phyloP scores from a whole-genome alignment of 179 eudicot species.

The Camellia oleifera region DNA sequence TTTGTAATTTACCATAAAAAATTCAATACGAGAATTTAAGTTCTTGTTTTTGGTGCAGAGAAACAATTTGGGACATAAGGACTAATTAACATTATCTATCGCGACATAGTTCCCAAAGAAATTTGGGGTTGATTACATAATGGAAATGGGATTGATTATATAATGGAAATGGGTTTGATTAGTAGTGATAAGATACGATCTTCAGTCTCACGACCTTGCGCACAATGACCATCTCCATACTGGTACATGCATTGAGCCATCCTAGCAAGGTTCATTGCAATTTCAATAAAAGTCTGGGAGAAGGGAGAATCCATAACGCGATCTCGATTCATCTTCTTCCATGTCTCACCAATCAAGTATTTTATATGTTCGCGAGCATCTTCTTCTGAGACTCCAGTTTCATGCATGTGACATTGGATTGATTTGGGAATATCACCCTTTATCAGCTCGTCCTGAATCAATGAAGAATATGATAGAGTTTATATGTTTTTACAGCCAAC shows the following conservation, averaged over 20 bases:
- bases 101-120: no score
- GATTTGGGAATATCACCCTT: constrained; percentile 44
- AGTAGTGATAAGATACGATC: neutral
- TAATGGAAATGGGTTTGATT: neutral
- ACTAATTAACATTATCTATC: no score
- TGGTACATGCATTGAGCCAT: constrained; percentile 12
- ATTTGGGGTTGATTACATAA: no score
- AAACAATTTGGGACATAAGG: no score
- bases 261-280: constrained; percentile 12
- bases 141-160: no score
- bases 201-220: neutral
- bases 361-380: constrained; percentile 38
- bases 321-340: constrained; percentile 39
- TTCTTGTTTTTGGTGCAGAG: no score
- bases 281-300: neutral
- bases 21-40: no score
- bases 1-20: no score
- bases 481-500: neutral
- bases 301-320: constrained; percentile 2
- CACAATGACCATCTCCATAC: neutral
- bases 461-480: neutral
- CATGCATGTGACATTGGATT: constrained; percentile 51
- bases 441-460: constrained; percentile 27
- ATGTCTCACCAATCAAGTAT: neutral
- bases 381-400: constrained; percentile 34